Evolutionary conservation across 2,329 filamentous ascomycete genomes (phyloP).

Genomic region (Pleurostoma richardsiae): DNA sequence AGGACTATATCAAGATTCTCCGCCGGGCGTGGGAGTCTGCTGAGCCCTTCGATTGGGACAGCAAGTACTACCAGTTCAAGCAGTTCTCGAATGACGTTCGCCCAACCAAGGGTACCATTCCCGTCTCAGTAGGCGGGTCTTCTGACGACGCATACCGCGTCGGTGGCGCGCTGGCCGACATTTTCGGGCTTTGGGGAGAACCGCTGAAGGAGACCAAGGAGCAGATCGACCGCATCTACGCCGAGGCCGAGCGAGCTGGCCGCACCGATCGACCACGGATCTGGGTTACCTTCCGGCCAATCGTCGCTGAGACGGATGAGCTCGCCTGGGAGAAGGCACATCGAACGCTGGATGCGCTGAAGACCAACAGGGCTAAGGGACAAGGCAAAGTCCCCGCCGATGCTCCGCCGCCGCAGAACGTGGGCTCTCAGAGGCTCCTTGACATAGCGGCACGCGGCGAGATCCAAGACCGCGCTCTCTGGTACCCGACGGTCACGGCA

Average conservation of each 20-base stretch:
- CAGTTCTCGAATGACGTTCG: slow-evolving; percentile 49
- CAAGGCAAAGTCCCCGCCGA: slow-evolving; percentile 25
- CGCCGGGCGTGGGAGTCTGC: slow-evolving; percentile 51
- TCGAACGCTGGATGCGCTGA: slow-evolving; percentile 46
- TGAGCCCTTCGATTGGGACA: slow-evolving; percentile 57
- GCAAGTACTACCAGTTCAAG: slow-evolving; percentile 56
- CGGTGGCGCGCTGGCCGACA: slow-evolving; percentile 53
- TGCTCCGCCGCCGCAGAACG: slow-evolving; percentile 44
- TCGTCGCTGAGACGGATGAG: slow-evolving; percentile 56
- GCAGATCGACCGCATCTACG: slow-evolving; percentile 57
- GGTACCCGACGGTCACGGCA: slow-evolving; percentile 58
- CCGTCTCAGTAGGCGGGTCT: slow-evolving; percentile 54
- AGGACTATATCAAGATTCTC: slow-evolving; percentile 59
- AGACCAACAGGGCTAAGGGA: slow-evolving; percentile 23
- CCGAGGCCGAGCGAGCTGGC: slow-evolving; percentile 52
- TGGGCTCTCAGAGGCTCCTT: slow-evolving; percentile 52
- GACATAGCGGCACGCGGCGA: slow-evolving; percentile 52
- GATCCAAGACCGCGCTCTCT: slow-evolving; percentile 56
- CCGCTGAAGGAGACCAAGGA: slow-evolving; percentile 59
- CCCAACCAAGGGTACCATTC: slow-evolving; percentile 47
- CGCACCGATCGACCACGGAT: slow-evolving; percentile 51
- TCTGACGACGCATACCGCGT: slow-evolving; percentile 55
- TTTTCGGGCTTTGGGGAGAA: slow-evolving; percentile 61
- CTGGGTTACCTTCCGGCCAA: slow-evolving; percentile 61
- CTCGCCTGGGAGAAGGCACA: slow-evolving; percentile 58